Percentiles rank a stretch among this genome's conserved stretches.
phyloP scores from a whole-genome alignment of 2,329 filamentous ascomycete species.

The Fusarium chuoi region DNA sequence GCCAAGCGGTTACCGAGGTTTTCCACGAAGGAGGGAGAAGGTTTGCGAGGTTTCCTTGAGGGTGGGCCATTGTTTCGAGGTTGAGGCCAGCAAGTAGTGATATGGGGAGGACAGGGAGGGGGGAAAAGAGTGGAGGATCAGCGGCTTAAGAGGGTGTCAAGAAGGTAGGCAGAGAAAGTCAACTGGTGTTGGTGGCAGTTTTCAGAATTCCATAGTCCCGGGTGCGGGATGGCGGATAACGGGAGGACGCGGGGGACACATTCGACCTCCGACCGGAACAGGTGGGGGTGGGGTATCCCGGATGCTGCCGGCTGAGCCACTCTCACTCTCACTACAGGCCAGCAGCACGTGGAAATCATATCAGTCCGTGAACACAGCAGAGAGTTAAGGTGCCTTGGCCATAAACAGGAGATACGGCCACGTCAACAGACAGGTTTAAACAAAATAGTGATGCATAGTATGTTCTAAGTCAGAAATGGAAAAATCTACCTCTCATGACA shows the following conservation, averaged over 20 bases:
- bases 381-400: no score
- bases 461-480: conserved; percentile 3
- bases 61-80: conserved; percentile 26
- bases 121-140: not conserved
- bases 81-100: not conserved
- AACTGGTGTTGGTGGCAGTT: not conserved
- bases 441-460: not conserved
- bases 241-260: conserved; percentile 10
- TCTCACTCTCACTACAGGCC: not conserved
- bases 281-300: conserved; percentile 31
- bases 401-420: not conserved
- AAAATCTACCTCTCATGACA: not conserved
- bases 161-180: not conserved
- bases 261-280: conserved; percentile 25
- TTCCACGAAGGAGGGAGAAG: conserved; percentile 90
- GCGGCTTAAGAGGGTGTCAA: not conserved
- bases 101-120: not conserved
- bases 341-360: not conserved
- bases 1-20: conserved; percentile 81
- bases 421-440: not conserved
- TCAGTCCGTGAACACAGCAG: not conserved
- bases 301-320: conserved; percentile 17
- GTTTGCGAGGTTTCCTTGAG: conserved; percentile 64
- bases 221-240: conserved; percentile 28
- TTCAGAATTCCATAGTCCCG: conserved; percentile 7